Conservation (phyloP, 2,329 filamentous ascomycete genomes). For the Scytalidium sp. region DNA sequence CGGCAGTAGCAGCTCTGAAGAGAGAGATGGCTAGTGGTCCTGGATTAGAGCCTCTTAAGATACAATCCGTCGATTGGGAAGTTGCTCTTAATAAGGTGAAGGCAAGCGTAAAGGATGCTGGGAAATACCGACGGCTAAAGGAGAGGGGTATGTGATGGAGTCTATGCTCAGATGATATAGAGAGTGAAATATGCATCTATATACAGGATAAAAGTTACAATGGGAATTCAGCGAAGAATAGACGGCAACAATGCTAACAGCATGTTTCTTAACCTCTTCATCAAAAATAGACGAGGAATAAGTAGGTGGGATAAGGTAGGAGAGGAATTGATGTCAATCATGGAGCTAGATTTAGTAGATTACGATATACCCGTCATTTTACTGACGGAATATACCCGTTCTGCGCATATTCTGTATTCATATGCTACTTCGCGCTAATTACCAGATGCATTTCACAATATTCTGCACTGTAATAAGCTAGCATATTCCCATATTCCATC, state of each 20-base stretch:
- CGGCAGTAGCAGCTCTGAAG: conserved; percentile 30
- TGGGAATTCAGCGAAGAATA: too few species aligned
- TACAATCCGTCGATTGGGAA: conserved; percentile 28
- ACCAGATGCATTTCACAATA: conserved; percentile 49
- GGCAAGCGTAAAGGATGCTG: conserved; percentile 31
- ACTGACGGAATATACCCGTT: background rate
- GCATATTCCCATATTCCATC: conserved; percentile 9
- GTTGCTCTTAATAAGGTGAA: conserved; percentile 27
- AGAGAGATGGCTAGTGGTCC: conserved; percentile 19
- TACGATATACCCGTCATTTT: background rate
- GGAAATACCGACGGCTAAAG: conserved; percentile 30
- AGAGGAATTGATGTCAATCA: too few species aligned
- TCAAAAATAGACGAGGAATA: too few species aligned
- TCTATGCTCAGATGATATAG: background rate
- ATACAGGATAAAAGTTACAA: background rate
- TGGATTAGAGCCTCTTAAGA: conserved; percentile 19
- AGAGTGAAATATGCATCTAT: conserved; percentile 1
- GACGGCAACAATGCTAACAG: too few species aligned
- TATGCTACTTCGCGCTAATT: conserved; percentile 11
- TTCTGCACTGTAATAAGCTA: conserved; percentile 35
- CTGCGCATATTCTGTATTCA: background rate
- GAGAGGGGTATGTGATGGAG: conserved; percentile 29
- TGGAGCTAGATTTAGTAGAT: background rate
- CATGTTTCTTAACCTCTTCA: too few species aligned
- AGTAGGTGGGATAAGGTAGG: too few species aligned